Base-by-base conservation (phyloP, 345 rosid species). In the Bruguiera sexangula region DNA sequence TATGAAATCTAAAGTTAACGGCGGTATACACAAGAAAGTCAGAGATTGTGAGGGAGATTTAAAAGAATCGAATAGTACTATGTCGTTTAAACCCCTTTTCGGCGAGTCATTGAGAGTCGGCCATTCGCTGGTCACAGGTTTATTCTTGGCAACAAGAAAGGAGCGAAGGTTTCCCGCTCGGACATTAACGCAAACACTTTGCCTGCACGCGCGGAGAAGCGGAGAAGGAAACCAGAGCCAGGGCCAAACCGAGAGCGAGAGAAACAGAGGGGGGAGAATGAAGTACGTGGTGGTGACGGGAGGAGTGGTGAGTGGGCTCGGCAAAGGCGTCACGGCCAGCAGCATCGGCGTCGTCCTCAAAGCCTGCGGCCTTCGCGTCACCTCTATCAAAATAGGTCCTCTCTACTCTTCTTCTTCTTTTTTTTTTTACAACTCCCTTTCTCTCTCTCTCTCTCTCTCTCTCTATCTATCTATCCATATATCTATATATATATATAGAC, bases 271-370 rank as follows among this genome's bases (percentile, higher is more conserved):
- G 27, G 24, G 43, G 58, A 27, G 62, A 79, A 94, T 94, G 97
- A 94, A 94, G 89, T 94, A 88, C 83, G 97, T 94, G 34, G 68
- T 94, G 77, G 95, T 94, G 56, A 87, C 96, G 3, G 98, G 97
- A 46, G 98, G 98, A 76, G 98, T 94, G 39, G 98, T 94, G 34
- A 94, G 98, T 67, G 98, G 98, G 32, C 93, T 94, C 48, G 98
- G 98, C 68, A 94, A 94, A 73, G 98, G 98, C 78, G 98, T 94
- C 67, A 91, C 97, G 0, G 97, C 98, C 56, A 91, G 98, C 80
- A 94, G 98, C 78, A 60, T 94, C 66, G 98, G 97, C 74, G 98
- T 93, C 73, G 98, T 91, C 57, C 97, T 93, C 76, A 85, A 89
- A 84, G 91, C 96, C 66, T 91, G 97, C 59, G 96, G 98, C 73